Base-by-base conservation (phyloP, 1,284 basidiomycete genomes). In the Trichosporon sp. region DNA sequence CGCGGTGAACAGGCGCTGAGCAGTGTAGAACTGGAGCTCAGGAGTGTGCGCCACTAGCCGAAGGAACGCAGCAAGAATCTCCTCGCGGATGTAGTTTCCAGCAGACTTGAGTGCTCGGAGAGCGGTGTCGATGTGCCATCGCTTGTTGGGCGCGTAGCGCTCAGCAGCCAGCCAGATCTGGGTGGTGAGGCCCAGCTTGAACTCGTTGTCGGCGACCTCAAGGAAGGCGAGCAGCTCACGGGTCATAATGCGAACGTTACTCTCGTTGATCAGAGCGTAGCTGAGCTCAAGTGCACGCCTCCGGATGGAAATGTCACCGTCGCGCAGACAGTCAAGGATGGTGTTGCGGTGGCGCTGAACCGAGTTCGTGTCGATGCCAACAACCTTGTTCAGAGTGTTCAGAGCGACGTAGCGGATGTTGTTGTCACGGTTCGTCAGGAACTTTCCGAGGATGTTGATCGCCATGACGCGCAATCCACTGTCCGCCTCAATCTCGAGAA, bases 351-450 rank as follows among this genome's bases (percentile, higher is more conserved):
- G 97, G 29, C 97, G 89, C 83, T 98, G 96, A 0, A 99, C 97
- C 27, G 97, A 97, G 79, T 95, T 96, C 9, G 96, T 98, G 83
- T 99, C 96, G 86, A 99, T 96, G 11, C 91, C 88, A 3, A 99
- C 96, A 29, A 99, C 96, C 83, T 99, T 99, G 87, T 97, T 98
- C 62, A 99, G 88, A 0, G 97, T 99, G 83, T 99, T 96, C 64
- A 99, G 88, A 5, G 97, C 96, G 58, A 99, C 97, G 81, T 99
- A 99, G 92, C 95, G 89, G 77, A 99, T 99, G 80, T 99, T 99
- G 85, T 99, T 99, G 83, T 99, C 97, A 34, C 93, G 88, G 84
- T 99, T 99, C 78, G 93, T 91, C 76, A 99, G 85, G 85, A 99
- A 99, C 83, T 98, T 99, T 71, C 97, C 97, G 56, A 99, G 87